phyloP scores from a whole-genome alignment of 2,329 filamentous ascomycete species.

The Colletotrichum shisoi region DNA sequence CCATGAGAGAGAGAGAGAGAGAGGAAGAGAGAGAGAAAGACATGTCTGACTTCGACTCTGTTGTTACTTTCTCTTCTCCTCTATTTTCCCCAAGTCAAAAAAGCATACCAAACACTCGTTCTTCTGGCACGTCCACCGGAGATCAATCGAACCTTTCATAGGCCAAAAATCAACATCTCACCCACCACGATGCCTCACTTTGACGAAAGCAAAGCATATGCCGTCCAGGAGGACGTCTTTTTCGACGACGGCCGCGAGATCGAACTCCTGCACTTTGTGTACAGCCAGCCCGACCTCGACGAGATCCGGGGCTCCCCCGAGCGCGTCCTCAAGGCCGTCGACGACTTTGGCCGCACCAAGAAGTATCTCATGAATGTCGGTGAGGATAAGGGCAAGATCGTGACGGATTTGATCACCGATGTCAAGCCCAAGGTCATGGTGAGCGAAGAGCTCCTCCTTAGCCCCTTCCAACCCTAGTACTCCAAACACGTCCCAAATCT shows the following conservation, averaged over 20 bases:
- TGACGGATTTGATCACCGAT: conserved; percentile 72
- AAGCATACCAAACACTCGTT: too few relatives aligned
- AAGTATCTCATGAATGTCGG: conserved; percentile 85
- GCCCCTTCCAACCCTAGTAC: neutral
- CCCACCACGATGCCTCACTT: conserved; percentile 43
- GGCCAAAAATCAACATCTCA: neutral
- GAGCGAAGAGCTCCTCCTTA: conserved; percentile 10
- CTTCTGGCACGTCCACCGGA: neutral
- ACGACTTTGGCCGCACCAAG: conserved; percentile 68
- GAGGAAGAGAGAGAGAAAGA: too few relatives aligned
- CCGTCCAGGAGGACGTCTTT: conserved; percentile 54
- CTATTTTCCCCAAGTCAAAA: neutral
- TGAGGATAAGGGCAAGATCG: conserved; percentile 74
- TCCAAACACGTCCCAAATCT: neutral
- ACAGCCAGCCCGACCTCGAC: conserved; percentile 66
- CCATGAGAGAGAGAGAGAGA: neutral
- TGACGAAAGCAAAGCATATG: conserved; percentile 52
- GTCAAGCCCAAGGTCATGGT: conserved; percentile 73
- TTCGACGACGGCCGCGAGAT: conserved; percentile 78
- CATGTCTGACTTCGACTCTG: neutral
- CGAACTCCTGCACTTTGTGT: conserved; percentile 75
- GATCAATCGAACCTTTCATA: neutral
- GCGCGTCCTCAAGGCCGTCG: conserved; percentile 72
- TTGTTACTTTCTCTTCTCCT: neutral
- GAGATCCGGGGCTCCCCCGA: conserved; percentile 70